Evolutionary conservation across 1,284 basidiomycete species (phyloP).

Genomic region (Thelephora terrestris): DNA sequence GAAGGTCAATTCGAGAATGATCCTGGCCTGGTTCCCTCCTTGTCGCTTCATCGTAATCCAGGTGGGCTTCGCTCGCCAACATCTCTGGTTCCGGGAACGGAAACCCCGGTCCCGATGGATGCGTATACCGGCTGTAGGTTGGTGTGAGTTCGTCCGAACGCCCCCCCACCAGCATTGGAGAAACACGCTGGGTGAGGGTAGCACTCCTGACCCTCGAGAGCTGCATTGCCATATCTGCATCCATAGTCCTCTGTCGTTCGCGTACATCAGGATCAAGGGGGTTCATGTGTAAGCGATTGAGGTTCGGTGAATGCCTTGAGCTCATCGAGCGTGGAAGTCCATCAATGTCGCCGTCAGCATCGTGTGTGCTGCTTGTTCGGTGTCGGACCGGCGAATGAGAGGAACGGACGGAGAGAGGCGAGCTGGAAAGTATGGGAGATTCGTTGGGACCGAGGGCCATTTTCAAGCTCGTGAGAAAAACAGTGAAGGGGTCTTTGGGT

Average conservation of each 20-base stretch:
- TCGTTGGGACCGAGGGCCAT: neutral
- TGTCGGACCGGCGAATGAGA: conserved; percentile 23
- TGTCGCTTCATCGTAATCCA: neutral
- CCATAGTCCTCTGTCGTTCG: conserved; percentile 77
- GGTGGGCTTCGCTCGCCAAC: conserved; percentile 6
- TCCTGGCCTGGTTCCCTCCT: conserved; percentile 1
- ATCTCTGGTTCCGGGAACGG: conserved; percentile 31
- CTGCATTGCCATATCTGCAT: conserved; percentile 78
- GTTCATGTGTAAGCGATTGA: conserved; percentile 36
- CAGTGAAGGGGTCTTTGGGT: no score
- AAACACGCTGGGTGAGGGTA: conserved; percentile 31
- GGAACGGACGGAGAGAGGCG: neutral
- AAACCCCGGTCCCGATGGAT: conserved; percentile 35
- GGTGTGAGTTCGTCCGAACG: conserved; percentile 15
- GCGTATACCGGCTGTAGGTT: conserved; percentile 30
- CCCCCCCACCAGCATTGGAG: conserved; percentile 12
- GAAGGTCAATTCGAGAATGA: conserved; percentile 6
- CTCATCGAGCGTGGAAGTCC: conserved; percentile 19
- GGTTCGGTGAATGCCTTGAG: conserved; percentile 52
- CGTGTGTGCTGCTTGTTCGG: conserved; percentile 32
- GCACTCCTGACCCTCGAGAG: conserved; percentile 65
- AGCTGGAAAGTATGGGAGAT: neutral
- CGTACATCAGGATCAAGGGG: conserved; percentile 57
- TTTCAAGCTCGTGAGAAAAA: no score
- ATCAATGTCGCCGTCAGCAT: conserved; percentile 25